Evolutionary conservation across 768 basidiomycete species (phyloP).

Genomic region (Amanita subjunquillea): DNA sequence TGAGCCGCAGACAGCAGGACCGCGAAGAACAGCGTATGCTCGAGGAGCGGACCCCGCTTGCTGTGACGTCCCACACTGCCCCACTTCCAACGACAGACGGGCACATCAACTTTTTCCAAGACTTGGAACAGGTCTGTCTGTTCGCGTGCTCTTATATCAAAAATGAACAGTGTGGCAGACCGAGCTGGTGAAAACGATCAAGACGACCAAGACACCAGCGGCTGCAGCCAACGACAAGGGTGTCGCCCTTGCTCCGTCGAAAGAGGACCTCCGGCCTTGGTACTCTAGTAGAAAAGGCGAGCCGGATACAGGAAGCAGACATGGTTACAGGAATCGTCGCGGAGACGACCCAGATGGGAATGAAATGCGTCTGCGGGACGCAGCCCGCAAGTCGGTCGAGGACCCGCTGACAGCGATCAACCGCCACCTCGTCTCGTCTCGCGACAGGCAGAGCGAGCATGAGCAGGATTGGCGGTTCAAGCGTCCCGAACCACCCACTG

Average conservation of each 20-base stretch:
- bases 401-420: conserved; percentile 74
- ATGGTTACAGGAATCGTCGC: background rate
- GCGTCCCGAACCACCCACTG: conserved; percentile 11
- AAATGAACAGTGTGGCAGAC: conserved; percentile 18
- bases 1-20: conserved; percentile 20
- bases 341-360: conserved; percentile 25
- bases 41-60: conserved; percentile 13
- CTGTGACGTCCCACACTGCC: background rate
- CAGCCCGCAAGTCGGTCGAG: conserved; percentile 47
- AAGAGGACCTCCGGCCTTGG: conserved; percentile 77
- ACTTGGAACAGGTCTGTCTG: conserved; percentile 53
- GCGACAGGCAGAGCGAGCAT: conserved; percentile 10
- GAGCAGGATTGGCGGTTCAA: conserved; percentile 7
- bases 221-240: conserved; percentile 58
- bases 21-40: conserved; percentile 24
- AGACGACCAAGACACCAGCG: conserved; percentile 36
- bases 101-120: conserved; percentile 80
- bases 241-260: conserved; percentile 60
- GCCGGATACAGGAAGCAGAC: conserved; percentile 1
- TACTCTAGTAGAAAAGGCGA: conserved; percentile 34
- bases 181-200: conserved; percentile 33
- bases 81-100: conserved; percentile 38
- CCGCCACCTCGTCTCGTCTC: conserved; percentile 42
- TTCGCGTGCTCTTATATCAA: background rate
- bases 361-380: conserved; percentile 50